Base-by-base conservation (phyloP, 768 basidiomycete species). In the Xerocomus brunneocitrinus region DNA sequence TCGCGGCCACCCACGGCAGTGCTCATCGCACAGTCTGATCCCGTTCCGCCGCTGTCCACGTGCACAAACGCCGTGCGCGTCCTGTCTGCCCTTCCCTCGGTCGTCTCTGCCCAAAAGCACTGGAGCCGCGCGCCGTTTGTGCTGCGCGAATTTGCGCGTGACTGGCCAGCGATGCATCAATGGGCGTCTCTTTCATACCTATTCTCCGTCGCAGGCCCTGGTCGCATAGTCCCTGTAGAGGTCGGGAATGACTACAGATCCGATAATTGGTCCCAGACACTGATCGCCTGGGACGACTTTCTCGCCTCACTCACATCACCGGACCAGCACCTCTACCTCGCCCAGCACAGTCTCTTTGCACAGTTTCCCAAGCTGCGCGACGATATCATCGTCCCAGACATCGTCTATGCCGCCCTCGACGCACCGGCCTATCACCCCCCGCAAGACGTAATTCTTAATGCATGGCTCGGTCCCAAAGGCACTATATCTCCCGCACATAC, bases 401-500 rank as follows among this genome's bases (percentile, higher is more conserved):
- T 95, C 62, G 85, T 89, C 25, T 98, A 90, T 65, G 75, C 87
- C 14, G 77, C 73, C 8, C 76, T 84, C 41, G 61, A 70, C 12
- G 58, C 78, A 1, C 75, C 79, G 1, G 64, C 67, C 3, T 95
- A 95, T 65, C 53, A 59, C 14, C 81, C 88, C 2, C 92, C 91
- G 1, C 60, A 63, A 22, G 87, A 86, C 47, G 74, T 87, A 10
- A 74, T 87, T 8, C 69, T 88, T 25, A 94, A 93, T 61, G 80
- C 77, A 8, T 95, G 93, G 93, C 63, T 95, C 6, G 93, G 93
- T 0, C 90, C 91, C 1, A 72, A 73, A 51, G 84, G 84, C 27
- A 89, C 94, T 0, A 66, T 87, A 10, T 91, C 91, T 8, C 95
- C 95, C 2, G 91, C 95, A 0, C 97, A 99, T 71, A 92, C 85